Evolutionary conservation across 2,329 filamentous ascomycete species (phyloP), one percentile per base, ranked within the genome.

Genomic region (Plectosphaerella cucumerina): DNA sequence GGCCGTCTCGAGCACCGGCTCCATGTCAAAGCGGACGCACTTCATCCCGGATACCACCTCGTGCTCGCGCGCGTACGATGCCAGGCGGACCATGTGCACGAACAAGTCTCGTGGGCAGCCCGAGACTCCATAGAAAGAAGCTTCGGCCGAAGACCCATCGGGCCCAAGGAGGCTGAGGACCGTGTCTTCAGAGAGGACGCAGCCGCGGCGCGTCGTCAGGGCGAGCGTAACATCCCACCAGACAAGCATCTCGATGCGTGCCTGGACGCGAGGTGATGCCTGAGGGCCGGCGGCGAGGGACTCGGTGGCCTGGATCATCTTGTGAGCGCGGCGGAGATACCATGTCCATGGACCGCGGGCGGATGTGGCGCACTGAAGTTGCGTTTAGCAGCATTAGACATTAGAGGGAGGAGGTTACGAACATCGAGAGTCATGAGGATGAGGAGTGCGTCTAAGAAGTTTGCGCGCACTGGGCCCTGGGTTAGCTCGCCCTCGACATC

Each of bases 171-270:
- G 48, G 14, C 23, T 53, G 31, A 26, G 51, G 21, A 47, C 57
- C 47, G 31, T 59, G 52, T 17, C n/a, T 17, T 37, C 34, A 11
- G 34, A 37, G 3, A 69, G 50, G 1, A 63, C 55, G n/a, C 58
- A 58, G 6, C 59, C 59, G 21, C 61, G 56, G 5, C 66, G 60
- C 12, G 60, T 64, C 9, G 65, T 62, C 5, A 70, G 49, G 4
- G 67, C 65, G 1, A 67, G 55, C 0, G 63, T 66, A 18, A 64
- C 63, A 37, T 70, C 66, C 60, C 59, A 66, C 65, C 58, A 68
- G 11, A 65, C 52, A 0, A 68, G 49, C 59, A 68, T 63, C 3
- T 57, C 60, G 20, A 67, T 59, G 35, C 62, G 65, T 3, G 63
- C 60, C 10, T 62, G 54, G 17, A 62, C 53, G 1, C 61, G 57